Evolutionary conservation across 2,329 filamentous ascomycete genomes (phyloP).

Genomic region (Trichoderma sp.): DNA sequence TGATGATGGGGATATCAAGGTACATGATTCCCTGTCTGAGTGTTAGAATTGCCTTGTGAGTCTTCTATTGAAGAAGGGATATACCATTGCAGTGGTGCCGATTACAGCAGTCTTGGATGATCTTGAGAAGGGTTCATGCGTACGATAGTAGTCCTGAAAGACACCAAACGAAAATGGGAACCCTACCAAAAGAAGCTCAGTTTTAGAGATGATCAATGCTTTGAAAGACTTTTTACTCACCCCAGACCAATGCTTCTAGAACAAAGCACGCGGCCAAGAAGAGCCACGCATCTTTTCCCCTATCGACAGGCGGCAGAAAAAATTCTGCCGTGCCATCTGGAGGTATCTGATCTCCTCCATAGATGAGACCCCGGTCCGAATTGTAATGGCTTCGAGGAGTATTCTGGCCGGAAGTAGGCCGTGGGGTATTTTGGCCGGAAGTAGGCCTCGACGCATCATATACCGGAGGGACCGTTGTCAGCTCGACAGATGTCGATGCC

Average conservation of each 20-base stretch:
- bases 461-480: not conserved
- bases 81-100: slow-evolving; percentile 59
- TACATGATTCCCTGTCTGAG: slow-evolving; percentile 57
- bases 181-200: slow-evolving; percentile 44
- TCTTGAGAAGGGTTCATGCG: slow-evolving; percentile 56
- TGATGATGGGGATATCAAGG: slow-evolving; percentile 52
- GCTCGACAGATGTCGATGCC: slow-evolving; percentile 1
- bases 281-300: slow-evolving; percentile 42
- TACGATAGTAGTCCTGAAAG: slow-evolving; percentile 66
- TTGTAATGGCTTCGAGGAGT: slow-evolving; percentile 7
- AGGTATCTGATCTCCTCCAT: slow-evolving; percentile 6
- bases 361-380: not conserved
- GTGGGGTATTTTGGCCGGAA: not conserved
- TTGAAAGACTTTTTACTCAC: slow-evolving; percentile 29
- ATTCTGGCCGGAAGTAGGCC: not conserved
- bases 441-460: not conserved
- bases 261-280: slow-evolving; percentile 41
- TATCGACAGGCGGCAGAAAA: slow-evolving; percentile 39
- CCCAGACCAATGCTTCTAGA: slow-evolving; percentile 42
- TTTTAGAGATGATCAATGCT: not conserved
- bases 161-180: slow-evolving; percentile 67
- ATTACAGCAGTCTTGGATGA: slow-evolving; percentile 57
- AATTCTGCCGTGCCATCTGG: slow-evolving; percentile 28
- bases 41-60: not conserved
- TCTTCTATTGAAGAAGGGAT: not conserved